These are phyloP conservation scores for Thinopyrum elongatum DNA, from an alignment of 176 grass and related monocot genomes.

Conservation along the genomic window DNA sequence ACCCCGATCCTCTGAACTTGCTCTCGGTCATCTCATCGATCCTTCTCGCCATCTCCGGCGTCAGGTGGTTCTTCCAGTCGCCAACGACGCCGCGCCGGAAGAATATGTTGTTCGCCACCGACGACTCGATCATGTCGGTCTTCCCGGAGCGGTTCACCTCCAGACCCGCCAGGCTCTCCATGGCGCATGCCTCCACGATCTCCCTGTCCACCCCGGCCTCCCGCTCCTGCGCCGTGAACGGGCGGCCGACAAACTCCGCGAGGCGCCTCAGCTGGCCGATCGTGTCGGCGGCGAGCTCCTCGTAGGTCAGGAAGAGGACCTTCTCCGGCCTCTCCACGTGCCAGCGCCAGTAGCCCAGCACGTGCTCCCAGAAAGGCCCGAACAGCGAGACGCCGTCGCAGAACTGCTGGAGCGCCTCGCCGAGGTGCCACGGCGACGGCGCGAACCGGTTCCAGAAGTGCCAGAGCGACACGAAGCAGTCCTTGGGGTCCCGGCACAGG, in stretches of 20 bases:
- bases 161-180: neutral
- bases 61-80: conserved; percentile 11
- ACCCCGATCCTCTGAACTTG: conserved; percentile 1
- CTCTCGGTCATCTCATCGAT: neutral
- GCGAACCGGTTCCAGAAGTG: neutral
- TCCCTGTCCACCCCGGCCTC: neutral
- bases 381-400: neutral
- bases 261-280: neutral
- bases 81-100: conserved; percentile 11
- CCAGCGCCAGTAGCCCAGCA: conserved; percentile 14
- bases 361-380: conserved; percentile 16
- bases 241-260: neutral
- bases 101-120: neutral
- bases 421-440: neutral
- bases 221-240: conserved; percentile 5
- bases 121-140: fast-evolving
- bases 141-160: neutral
- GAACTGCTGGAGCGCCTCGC: neutral
- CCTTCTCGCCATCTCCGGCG: neutral
- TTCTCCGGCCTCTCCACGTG: neutral
- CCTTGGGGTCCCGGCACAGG: conserved; percentile 12
- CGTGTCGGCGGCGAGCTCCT: conserved; percentile 17
- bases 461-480: conserved; percentile 25
- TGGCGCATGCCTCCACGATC: neutral
- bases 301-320: conserved; percentile 33